Percentiles rank a stretch among this genome's conserved stretches.
These are phyloP conservation scores for Pseudogymnoascus sp. DNA, from an alignment of 2,329 filamentous ascomycete genomes.

Conservation along the genomic window DNA sequence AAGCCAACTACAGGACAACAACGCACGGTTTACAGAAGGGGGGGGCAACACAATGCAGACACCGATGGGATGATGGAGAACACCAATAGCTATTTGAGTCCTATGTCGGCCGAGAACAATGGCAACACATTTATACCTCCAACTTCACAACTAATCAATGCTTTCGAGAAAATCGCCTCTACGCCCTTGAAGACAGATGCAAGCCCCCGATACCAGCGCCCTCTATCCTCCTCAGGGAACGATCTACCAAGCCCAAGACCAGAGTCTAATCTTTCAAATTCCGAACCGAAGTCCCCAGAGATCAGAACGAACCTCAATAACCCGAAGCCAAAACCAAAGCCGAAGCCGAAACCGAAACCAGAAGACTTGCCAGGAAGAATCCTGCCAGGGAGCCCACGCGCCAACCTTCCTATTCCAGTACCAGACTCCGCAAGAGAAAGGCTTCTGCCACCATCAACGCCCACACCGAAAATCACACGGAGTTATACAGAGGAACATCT, in stretches of 20 bases:
- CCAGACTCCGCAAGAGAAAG: neutral
- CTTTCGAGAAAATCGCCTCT: constrained; percentile 3
- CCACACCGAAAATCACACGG: neutral
- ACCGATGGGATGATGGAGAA: neutral
- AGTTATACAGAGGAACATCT: neutral
- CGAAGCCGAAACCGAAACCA: constrained; percentile 18
- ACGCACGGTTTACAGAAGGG: neutral
- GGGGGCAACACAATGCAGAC: neutral
- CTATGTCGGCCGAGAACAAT: neutral
- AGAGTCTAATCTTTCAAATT: neutral
- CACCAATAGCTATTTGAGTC: constrained; percentile 2
- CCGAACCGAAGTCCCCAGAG: neutral
- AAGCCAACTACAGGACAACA: neutral
- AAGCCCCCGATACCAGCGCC: neutral
- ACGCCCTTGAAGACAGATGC: neutral
- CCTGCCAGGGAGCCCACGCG: neutral
- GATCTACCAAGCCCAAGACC: neutral
- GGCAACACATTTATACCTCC: constrained; percentile 2
- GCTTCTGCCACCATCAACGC: neutral
- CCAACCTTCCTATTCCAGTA: neutral
- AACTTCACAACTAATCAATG: neutral
- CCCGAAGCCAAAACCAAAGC: constrained; percentile 24
- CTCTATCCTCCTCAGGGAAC: neutral
- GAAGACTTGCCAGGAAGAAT: neutral
- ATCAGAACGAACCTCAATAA: neutral